Conservation (phyloP, 2,329 filamentous ascomycete genomes). For the Trichoderma sp. region DNA sequence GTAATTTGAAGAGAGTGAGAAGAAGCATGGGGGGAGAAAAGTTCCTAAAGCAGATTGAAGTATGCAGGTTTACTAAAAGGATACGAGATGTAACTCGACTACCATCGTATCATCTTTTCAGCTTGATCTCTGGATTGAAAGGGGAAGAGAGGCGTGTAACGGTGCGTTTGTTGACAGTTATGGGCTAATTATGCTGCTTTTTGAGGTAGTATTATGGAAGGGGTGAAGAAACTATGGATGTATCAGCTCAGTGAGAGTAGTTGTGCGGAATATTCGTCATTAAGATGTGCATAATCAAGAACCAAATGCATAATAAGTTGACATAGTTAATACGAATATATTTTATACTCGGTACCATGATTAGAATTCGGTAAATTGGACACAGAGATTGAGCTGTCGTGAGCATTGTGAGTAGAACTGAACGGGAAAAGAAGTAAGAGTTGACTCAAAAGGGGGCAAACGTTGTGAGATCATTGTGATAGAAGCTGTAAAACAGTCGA, state of each 20-base stretch:
- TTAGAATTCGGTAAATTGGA: background rate
- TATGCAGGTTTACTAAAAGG: background rate
- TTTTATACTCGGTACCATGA: background rate
- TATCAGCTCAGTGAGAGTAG: background rate
- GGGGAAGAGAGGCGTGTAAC: no score
- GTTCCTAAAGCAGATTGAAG: background rate
- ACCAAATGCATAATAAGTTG: background rate
- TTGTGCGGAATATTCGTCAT: background rate
- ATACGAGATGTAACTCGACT: background rate
- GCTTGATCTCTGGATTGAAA: background rate
- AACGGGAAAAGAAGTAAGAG: background rate
- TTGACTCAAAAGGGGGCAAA: background rate
- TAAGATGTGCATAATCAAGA: background rate
- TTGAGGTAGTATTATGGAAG: background rate
- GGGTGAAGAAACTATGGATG: background rate
- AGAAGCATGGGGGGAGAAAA: no score
- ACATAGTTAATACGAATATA: background rate
- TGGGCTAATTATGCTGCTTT: background rate
- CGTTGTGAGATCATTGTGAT: background rate
- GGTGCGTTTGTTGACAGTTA: background rate
- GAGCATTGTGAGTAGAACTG: background rate
- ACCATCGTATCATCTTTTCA: background rate
- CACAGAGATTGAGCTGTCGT: background rate
- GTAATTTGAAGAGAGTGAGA: background rate
- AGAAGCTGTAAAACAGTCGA: background rate